Conservation (phyloP, 768 basidiomycete species). For the Trichaptum fuscoviolaceum region DNA sequence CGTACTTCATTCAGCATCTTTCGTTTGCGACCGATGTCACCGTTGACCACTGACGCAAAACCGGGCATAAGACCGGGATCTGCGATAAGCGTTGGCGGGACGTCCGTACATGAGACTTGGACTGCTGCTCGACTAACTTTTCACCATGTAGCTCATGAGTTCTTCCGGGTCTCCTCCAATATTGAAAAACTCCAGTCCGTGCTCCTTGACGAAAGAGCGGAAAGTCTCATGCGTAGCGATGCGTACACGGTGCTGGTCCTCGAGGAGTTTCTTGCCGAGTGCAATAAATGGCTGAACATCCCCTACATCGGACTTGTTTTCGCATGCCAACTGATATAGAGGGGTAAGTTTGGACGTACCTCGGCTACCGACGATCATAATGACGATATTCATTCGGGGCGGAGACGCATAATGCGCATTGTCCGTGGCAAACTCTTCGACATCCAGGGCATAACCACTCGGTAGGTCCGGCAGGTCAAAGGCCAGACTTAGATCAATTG, state of each 20-base stretch:
- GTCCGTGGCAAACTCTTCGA: constrained; percentile 48
- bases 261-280: constrained; percentile 41
- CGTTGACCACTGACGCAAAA: constrained; percentile 50
- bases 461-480: constrained; percentile 46
- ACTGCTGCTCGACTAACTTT: constrained; percentile 36
- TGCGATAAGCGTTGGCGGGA: constrained; percentile 16
- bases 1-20: constrained; percentile 48
- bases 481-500: constrained; percentile 43
- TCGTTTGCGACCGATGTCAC: constrained; percentile 54
- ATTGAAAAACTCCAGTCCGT: constrained; percentile 52
- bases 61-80: constrained; percentile 64
- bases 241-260: constrained; percentile 53
- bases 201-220: constrained; percentile 44
- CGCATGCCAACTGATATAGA: neutral
- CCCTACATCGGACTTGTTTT: constrained; percentile 27
- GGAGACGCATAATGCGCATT: constrained; percentile 28
- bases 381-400: constrained; percentile 50
- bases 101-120: neutral
- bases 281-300: constrained; percentile 67
- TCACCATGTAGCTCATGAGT: constrained; percentile 70
- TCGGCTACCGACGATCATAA: constrained; percentile 64
- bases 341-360: constrained; percentile 28
- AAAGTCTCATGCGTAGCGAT: constrained; percentile 62
- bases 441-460: constrained; percentile 36
- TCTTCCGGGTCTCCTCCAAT: constrained; percentile 61